These are phyloP conservation scores for Calocybe gambosa DNA, from an alignment of 1,284 basidiomycete genomes.

Conservation along the genomic window DNA sequence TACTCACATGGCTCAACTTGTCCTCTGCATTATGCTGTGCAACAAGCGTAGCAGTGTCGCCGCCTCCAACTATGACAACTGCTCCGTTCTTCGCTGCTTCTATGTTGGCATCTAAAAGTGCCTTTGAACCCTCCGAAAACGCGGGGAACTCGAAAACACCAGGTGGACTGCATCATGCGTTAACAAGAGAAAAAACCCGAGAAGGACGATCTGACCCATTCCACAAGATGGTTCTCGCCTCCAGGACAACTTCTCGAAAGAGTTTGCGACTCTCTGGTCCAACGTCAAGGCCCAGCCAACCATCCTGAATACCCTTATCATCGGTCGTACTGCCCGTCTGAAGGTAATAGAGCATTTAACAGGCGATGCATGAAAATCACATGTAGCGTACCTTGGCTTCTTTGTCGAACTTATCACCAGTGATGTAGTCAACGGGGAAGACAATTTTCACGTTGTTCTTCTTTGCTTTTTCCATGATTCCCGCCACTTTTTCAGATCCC, in stretches of 20 bases:
- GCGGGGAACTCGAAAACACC: conserved; percentile 97
- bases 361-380: background rate
- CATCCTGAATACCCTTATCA: conserved; percentile 83
- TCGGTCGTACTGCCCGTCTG: conserved; percentile 78
- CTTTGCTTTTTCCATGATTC: conserved; percentile 90
- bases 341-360: background rate
- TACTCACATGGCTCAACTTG: conserved; percentile 93
- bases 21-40: conserved; percentile 81
- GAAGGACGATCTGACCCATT: conserved; percentile 65
- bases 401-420: conserved; percentile 93
- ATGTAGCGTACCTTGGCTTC: conserved; percentile 63
- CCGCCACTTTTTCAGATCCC: conserved; percentile 84
- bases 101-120: conserved; percentile 83
- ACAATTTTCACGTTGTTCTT: conserved; percentile 91
- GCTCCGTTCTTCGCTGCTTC: conserved; percentile 85
- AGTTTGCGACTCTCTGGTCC: conserved; percentile 79
- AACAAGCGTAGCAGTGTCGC: conserved; percentile 90
- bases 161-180: conserved; percentile 56
- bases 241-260: conserved; percentile 77
- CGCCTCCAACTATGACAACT: conserved; percentile 92
- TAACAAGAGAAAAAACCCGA: background rate
- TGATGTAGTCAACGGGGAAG: conserved; percentile 94
- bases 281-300: conserved; percentile 92
- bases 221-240: conserved; percentile 97
- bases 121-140: conserved; percentile 83